These are phyloP conservation scores for Neonectria punicea DNA, from an alignment of 2,329 filamentous ascomycete genomes.

Conservation along the genomic window DNA sequence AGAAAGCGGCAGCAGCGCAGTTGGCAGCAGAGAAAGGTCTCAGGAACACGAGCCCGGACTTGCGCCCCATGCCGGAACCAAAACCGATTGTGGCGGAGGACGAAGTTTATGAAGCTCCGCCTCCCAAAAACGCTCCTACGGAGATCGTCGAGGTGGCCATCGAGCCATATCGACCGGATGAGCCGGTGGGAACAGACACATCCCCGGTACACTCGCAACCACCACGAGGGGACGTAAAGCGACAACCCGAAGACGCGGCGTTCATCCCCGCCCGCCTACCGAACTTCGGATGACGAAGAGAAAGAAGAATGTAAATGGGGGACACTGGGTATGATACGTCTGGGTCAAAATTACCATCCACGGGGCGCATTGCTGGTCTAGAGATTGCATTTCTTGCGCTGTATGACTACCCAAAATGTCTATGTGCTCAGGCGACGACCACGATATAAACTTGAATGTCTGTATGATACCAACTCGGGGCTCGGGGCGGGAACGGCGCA, in stretches of 20 bases:
- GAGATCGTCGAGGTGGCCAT: slow-evolving; percentile 26
- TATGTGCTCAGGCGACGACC: slow-evolving; percentile 13
- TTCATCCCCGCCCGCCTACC: slow-evolving; percentile 71
- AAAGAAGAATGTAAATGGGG: neutral
- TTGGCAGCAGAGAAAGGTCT: slow-evolving; percentile 63
- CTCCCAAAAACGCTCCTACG: slow-evolving; percentile 22
- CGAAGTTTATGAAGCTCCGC: slow-evolving; percentile 41
- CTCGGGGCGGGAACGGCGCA: slow-evolving; percentile 19
- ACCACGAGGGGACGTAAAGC: slow-evolving; percentile 16
- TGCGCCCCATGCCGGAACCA: slow-evolving; percentile 26
- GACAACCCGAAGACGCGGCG: slow-evolving; percentile 33
- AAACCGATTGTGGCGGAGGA: slow-evolving; percentile 48
- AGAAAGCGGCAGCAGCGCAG: slow-evolving; percentile 62
- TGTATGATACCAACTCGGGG: slow-evolving; percentile 43
- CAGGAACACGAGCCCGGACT: slow-evolving; percentile 33
- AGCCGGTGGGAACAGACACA: slow-evolving; percentile 33
- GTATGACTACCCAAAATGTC: slow-evolving; percentile 33
- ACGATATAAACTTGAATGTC: slow-evolving; percentile 30
- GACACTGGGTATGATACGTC: neutral
- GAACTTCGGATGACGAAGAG: slow-evolving; percentile 57
- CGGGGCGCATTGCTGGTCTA: neutral
- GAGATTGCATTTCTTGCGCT: slow-evolving; percentile 22
- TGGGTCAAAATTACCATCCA: neutral
- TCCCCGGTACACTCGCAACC: slow-evolving; percentile 37
- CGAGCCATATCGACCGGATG: slow-evolving; percentile 4